phyloP scores from a whole-genome alignment of 331 rosid species.

The Rosa hybrid region DNA sequence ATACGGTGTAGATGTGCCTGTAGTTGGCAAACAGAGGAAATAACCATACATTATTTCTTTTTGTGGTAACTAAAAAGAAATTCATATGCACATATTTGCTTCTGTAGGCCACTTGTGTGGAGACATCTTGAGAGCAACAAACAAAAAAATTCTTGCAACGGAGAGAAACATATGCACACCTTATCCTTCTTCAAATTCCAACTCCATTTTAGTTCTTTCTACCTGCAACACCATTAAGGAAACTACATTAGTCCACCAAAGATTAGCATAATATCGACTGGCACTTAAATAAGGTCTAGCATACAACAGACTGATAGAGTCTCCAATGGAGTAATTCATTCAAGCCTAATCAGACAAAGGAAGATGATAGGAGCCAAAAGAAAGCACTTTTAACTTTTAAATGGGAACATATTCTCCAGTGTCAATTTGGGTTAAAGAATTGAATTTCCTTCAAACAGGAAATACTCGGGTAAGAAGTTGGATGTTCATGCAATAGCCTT shows the following conservation, averaged over 20 bases:
- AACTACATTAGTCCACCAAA: neutral
- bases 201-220: neutral
- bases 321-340: neutral
- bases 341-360: neutral
- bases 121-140: neutral
- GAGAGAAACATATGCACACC: neutral
- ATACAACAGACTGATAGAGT: too few relatives aligned
- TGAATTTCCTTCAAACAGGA: neutral
- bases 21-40: neutral
- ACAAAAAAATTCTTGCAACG: neutral
- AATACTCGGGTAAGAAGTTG: neutral
- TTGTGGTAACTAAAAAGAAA: neutral
- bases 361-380: neutral
- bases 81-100: slow-evolving; percentile 11
- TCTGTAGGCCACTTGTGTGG: neutral
- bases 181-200: neutral
- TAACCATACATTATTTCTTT: neutral
- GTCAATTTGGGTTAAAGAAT: neutral
- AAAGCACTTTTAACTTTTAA: neutral
- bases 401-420: neutral
- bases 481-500: neutral
- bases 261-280: neutral
- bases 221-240: slow-evolving; percentile 1
- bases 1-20: neutral
- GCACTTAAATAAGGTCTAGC: too few relatives aligned